Evolutionary conservation across 2,329 filamentous ascomycete genomes (phyloP).

Genomic region (Cadophora sp.): DNA sequence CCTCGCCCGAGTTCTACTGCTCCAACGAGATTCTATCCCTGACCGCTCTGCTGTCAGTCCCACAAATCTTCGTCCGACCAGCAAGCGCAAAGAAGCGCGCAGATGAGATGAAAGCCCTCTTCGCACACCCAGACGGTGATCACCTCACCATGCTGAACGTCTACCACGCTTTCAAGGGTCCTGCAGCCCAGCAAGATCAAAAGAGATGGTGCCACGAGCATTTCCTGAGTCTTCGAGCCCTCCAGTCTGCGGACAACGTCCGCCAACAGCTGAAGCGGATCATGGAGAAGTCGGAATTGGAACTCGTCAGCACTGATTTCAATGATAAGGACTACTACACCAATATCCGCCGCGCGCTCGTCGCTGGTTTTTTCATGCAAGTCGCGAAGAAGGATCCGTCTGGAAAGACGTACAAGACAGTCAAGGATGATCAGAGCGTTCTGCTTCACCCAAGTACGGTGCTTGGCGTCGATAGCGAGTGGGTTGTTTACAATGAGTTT

Average conservation of each 20-base stretch:
- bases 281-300: constrained; percentile 91
- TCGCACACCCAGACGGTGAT: constrained; percentile 91
- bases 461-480: constrained; percentile 86
- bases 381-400: constrained; percentile 91
- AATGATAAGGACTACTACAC: constrained; percentile 97
- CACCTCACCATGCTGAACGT: constrained; percentile 96
- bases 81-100: constrained; percentile 85
- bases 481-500: constrained; percentile 98
- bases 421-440: constrained; percentile 96
- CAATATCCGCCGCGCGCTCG: constrained; percentile 91
- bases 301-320: constrained; percentile 87
- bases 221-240: constrained; percentile 86
- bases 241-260: constrained; percentile 93
- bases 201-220: constrained; percentile 98
- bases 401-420: constrained; percentile 90
- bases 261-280: constrained; percentile 90
- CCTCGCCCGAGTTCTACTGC: constrained; percentile 97
- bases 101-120: constrained; percentile 96
- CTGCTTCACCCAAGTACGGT: constrained; percentile 94
- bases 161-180: constrained; percentile 93
- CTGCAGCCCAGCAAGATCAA: constrained; percentile 71
- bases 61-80: constrained; percentile 91
- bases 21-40: constrained; percentile 98
- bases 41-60: constrained; percentile 91
- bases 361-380: constrained; percentile 99